Conservation (phyloP, 768 basidiomycete species). For the Kwoniella sp. region DNA sequence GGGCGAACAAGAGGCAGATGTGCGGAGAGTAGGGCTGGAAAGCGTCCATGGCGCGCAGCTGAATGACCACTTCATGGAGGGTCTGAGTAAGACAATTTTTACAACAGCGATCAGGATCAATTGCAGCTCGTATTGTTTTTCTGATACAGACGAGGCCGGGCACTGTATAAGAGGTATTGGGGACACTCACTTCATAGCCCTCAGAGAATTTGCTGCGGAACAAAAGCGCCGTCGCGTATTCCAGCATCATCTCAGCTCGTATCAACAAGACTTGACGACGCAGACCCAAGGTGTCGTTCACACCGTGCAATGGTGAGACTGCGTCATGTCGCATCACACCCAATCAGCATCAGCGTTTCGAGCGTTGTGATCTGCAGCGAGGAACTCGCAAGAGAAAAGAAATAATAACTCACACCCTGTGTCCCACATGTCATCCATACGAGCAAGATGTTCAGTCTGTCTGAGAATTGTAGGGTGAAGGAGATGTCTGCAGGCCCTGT, state of each 20-base stretch:
- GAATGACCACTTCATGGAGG: constrained; percentile 9
- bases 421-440: constrained; percentile 47
- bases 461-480: constrained; percentile 26
- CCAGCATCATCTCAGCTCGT: constrained; percentile 38
- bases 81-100: constrained; percentile 6
- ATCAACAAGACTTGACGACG: constrained; percentile 21
- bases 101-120: no score
- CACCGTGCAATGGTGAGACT: constrained; percentile 30
- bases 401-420: constrained; percentile 36
- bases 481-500: constrained; percentile 30
- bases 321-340: neutral
- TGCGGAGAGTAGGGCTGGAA: constrained; percentile 34
- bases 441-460: constrained; percentile 22
- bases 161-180: no score
- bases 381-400: neutral
- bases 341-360: neutral
- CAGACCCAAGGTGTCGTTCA: constrained; percentile 6
- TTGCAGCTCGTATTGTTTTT: no score
- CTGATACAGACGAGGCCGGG: no score
- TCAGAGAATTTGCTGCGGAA: constrained; percentile 28
- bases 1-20: constrained; percentile 39
- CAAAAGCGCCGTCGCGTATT: constrained; percentile 31
- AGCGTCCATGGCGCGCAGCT: constrained; percentile 20
- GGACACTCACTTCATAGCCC: constrained; percentile 32
- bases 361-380: neutral